Base-by-base conservation (phyloP, 805 yeast species). In the Saccharomyces eubayanus region DNA sequence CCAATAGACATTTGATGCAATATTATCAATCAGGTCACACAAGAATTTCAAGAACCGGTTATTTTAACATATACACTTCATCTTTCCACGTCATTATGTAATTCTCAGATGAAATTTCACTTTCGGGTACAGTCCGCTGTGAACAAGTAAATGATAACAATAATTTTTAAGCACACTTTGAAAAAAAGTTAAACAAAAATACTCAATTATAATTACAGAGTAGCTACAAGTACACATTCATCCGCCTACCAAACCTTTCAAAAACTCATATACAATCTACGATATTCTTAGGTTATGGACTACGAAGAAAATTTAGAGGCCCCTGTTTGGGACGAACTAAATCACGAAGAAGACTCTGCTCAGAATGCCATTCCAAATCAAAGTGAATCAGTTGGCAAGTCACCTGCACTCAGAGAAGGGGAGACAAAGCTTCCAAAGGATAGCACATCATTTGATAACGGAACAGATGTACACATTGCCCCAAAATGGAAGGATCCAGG, bases 271-370 rank as follows among this genome's bases (percentile, higher is more conserved):
- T n/a, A 36, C 9, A 16, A 1, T 16, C 24, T 36, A 21, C 43
- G 16, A 36, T 36, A 36, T 12, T n/a, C n/a, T n/a, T 16, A 36
- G 20, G 43, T 16, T 8, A 64, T 62, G 68, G 55, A 61, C 41
- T 63, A 59, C 55, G 67, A 63, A 30, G 66, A 63, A 16, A 62
- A 61, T 36, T 54, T 69, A 47, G 58, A 56, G 28, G 68, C 70
- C 21, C 69, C 72, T 20, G 70, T 67, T 3, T 69, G 72, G 72
- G 72, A 69, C 46, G 73, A 71, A 50, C 51, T 59, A 49, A 20
- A 45, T n/a, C 20, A 40, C 8, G 52, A 49, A 5, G 57, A 51
- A 28, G 54, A 55, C 21, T 31, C 47, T n/a, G 48, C 54, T n/a
- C 41, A 51, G 43, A 36, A 21, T n/a, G 29, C 48, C 31, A 40